phyloP scores from a whole-genome alignment of 768 basidiomycete species.

The Mycena amicta region DNA sequence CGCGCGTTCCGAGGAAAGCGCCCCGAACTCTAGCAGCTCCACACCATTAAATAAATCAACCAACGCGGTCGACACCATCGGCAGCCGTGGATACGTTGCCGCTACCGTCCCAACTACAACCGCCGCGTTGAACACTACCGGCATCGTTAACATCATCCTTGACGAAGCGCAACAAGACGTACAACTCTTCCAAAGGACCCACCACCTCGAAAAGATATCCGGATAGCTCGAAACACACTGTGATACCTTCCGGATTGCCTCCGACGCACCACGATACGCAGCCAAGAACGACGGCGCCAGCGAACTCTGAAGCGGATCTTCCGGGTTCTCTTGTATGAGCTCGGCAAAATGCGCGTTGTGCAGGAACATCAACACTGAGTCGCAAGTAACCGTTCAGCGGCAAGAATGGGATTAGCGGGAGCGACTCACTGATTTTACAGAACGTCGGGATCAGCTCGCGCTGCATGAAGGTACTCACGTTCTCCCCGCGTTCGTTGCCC shows the following conservation, averaged over 20 bases:
- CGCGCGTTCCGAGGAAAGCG: neutral
- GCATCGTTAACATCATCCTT: neutral
- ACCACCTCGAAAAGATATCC: neutral
- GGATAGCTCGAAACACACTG: neutral
- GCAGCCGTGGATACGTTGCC: neutral
- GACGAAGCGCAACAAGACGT: neutral
- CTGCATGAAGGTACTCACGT: neutral
- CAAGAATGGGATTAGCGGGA: neutral
- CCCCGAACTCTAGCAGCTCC: neutral
- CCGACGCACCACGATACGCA: neutral
- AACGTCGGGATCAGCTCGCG: neutral
- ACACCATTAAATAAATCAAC: neutral
- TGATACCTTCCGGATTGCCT: neutral
- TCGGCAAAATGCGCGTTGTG: neutral
- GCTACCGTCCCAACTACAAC: neutral
- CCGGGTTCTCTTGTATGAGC: neutral
- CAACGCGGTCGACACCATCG: neutral
- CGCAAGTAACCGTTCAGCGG: neutral
- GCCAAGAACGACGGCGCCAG: neutral
- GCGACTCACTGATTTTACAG: neutral
- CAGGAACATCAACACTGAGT: neutral
- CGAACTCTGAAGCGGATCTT: neutral
- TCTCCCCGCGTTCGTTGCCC: neutral
- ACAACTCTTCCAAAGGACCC: neutral
- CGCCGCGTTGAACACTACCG: neutral